A percentile compares a stretch with the other conserved stretches of the same genome.
These are phyloP conservation scores for Apiotrichum laibachii DNA, from an alignment of 1,284 basidiomycete genomes.

Conservation along the genomic window DNA sequence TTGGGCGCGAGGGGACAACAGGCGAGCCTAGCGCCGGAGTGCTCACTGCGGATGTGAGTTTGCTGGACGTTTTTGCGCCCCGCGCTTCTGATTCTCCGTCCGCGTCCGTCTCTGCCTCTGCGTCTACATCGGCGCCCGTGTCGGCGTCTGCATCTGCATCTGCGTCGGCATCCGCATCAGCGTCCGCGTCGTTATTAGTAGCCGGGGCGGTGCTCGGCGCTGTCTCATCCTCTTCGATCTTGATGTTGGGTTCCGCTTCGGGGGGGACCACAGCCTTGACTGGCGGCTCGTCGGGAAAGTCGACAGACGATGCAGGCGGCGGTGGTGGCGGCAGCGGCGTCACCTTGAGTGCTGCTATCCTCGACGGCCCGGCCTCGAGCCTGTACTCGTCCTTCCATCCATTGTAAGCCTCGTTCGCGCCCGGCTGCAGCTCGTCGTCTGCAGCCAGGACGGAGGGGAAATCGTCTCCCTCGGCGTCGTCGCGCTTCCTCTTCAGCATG, in stretches of 20 bases:
- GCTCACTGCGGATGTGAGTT: conserved; percentile 2
- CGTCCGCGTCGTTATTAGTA: conserved; percentile 17
- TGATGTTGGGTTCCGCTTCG: neutral
- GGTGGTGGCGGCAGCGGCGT: conserved; percentile 35
- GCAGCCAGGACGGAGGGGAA: conserved; percentile 27
- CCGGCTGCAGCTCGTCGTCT: conserved; percentile 19
- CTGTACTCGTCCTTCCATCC: conserved; percentile 35
- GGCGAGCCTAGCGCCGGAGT: conserved; percentile 14
- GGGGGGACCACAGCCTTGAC: conserved; percentile 5
- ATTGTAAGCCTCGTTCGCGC: conserved; percentile 26
- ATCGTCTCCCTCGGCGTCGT: conserved; percentile 12
- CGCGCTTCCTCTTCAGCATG: conserved; percentile 30
- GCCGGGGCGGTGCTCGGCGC: neutral
- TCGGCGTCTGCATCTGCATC: conserved; percentile 21
- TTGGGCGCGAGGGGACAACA: conserved; percentile 4
- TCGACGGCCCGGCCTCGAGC: conserved; percentile 34
- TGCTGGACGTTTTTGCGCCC: neutral
- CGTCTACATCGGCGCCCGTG: conserved; percentile 1
- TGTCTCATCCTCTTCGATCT: neutral
- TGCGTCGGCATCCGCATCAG: conserved; percentile 25
- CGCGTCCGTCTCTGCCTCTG: conserved; percentile 1
- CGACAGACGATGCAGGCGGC: conserved; percentile 31
- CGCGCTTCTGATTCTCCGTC: conserved; percentile 3
- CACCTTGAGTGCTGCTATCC: conserved; percentile 28
- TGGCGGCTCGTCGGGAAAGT: conserved; percentile 39